phyloP scores from a whole-genome alignment of 257 asterid genomes.

The Primulina tabacum region DNA sequence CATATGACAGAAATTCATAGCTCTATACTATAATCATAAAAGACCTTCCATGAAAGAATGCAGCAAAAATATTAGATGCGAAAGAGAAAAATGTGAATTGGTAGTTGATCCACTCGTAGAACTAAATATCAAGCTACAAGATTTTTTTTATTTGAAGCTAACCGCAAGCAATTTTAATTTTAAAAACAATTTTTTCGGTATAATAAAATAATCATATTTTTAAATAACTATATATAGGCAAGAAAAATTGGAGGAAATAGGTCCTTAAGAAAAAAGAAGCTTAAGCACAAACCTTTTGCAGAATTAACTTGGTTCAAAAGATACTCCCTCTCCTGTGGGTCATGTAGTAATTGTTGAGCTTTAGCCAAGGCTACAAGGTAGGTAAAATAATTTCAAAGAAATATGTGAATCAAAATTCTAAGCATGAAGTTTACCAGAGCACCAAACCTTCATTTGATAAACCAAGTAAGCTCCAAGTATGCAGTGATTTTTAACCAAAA shows the following conservation, averaged over 20 bases:
- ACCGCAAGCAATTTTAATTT: no score
- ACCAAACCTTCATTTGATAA: not conserved
- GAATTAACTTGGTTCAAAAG: constrained; percentile 79
- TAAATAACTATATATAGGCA: not conserved
- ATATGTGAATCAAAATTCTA: constrained; percentile 14
- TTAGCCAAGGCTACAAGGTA: constrained; percentile 74
- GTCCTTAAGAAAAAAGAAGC: constrained; percentile 1
- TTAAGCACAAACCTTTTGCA: constrained; percentile 68
- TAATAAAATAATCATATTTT: no score
- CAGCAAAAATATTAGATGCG: not conserved
- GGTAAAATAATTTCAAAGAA: constrained; percentile 18
- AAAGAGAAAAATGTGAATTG: not conserved
- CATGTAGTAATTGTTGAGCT: constrained; percentile 88
- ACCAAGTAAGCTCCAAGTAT: not conserved
- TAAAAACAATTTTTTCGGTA: not conserved
- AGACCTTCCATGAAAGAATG: not conserved
- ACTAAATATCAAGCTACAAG: no score
- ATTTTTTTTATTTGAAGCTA: no score
- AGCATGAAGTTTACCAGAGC: not conserved
- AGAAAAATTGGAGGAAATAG: not conserved
- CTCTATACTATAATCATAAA: no score
- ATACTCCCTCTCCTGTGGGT: constrained; percentile 91
- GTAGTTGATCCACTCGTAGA: no score
- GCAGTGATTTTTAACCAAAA: constrained; percentile 1
- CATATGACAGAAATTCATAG: no score